These are phyloP conservation scores for Ascochyta fabae DNA, from an alignment of 2,329 filamentous ascomycete species.

Conservation along the genomic window DNA sequence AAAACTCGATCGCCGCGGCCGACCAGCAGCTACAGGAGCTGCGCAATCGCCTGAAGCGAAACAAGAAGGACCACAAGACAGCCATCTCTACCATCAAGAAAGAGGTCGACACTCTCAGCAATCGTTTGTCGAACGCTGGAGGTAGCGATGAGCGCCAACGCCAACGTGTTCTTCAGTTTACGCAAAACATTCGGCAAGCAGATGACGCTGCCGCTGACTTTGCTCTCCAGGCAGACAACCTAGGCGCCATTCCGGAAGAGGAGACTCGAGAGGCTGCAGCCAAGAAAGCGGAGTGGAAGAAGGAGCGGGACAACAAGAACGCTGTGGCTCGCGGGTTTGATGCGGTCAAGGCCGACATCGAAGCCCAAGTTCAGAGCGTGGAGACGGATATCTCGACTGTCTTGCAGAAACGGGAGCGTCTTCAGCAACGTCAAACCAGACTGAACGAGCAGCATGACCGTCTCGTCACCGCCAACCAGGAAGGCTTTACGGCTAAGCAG, in stretches of 20 bases:
- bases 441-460: constrained; percentile 75
- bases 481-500: constrained; percentile 68
- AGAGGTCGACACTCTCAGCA: constrained; percentile 73
- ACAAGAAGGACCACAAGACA: constrained; percentile 76
- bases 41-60: constrained; percentile 70
- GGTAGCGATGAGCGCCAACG: constrained; percentile 77
- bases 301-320: constrained; percentile 59
- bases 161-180: constrained; percentile 77
- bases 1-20: constrained; percentile 75
- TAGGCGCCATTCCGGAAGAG: constrained; percentile 69
- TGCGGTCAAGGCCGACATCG: constrained; percentile 65
- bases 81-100: constrained; percentile 71
- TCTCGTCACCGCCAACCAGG: constrained; percentile 71
- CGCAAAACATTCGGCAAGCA: constrained; percentile 73
- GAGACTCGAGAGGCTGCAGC: constrained; percentile 64
- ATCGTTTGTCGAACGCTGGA: constrained; percentile 69
- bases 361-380: constrained; percentile 67
- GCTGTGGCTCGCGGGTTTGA: constrained; percentile 64
- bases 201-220: constrained; percentile 67
- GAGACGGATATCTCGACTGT: constrained; percentile 69
- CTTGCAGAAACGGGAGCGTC: constrained; percentile 74
- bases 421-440: constrained; percentile 73
- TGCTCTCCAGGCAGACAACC: constrained; percentile 66
- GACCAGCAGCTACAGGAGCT: constrained; percentile 74
- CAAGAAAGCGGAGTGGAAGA: constrained; percentile 64